A percentile compares a stretch with the other conserved stretches of the same genome.
Conservation (phyloP, 1,139 yeast species). For the Entelexis paramagnoliae region DNA sequence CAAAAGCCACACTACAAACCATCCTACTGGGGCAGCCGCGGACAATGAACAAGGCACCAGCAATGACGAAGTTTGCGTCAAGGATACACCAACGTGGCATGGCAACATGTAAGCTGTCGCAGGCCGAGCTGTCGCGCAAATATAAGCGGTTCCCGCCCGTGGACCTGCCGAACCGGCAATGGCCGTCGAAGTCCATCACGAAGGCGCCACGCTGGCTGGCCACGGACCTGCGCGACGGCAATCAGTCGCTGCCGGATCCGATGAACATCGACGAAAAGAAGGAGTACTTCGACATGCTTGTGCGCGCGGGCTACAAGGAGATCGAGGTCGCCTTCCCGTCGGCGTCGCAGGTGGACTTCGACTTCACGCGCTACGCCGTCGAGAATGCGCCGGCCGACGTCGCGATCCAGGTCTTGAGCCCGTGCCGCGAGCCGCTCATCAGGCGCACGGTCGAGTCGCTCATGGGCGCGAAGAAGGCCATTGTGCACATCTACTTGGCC, state of each 20-base stretch:
- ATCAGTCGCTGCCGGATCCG: constrained; percentile 95
- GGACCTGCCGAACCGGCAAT: constrained; percentile 61
- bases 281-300: constrained; percentile 70
- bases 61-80: not conserved
- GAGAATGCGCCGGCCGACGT: constrained; percentile 92
- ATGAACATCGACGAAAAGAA: constrained; percentile 87
- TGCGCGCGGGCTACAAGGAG: constrained; percentile 91
- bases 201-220: constrained; percentile 94
- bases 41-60: not conserved
- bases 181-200: constrained; percentile 71
- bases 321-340: constrained; percentile 95
- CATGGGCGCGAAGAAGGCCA: constrained; percentile 82
- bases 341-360: constrained; percentile 92
- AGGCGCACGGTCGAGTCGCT: constrained; percentile 81
- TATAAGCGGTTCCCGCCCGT: constrained; percentile 62
- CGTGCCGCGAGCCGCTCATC: constrained; percentile 83
- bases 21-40: not conserved
- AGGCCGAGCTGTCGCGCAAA: constrained; percentile 33
- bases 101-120: constrained; percentile 15
- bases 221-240: constrained; percentile 93
- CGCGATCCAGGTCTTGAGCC: constrained; percentile 80
- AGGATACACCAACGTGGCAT: not conserved
- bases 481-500: constrained; percentile 83
- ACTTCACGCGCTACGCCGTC: constrained; percentile 86
- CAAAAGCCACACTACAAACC: not conserved